Conservation (phyloP, 768 basidiomycete genomes). For the Aureoboletus auriporus region DNA sequence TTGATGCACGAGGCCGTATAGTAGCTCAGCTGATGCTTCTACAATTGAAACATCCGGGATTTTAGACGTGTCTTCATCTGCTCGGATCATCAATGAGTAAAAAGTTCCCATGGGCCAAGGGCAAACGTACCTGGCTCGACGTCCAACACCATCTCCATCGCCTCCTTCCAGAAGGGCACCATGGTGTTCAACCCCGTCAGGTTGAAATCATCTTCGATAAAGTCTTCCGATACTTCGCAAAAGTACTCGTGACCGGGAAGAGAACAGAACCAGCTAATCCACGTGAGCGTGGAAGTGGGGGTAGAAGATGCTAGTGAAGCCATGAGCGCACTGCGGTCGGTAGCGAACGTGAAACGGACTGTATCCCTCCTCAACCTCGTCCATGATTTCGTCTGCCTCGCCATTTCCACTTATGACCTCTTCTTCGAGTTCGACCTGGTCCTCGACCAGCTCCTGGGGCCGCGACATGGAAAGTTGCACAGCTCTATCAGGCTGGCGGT, state of each 20-base stretch:
- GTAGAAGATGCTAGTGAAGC: constrained; percentile 70
- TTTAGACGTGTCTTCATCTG: constrained; percentile 89
- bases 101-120: constrained; percentile 12
- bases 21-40: constrained; percentile 93
- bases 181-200: constrained; percentile 91
- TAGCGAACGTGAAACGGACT: constrained; percentile 48
- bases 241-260: constrained; percentile 97
- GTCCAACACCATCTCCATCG: constrained; percentile 99
- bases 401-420: constrained; percentile 55
- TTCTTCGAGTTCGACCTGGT: constrained; percentile 54
- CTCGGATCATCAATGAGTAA: constrained; percentile 7
- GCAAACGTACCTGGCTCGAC: constrained; percentile 87
- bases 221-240: constrained; percentile 97
- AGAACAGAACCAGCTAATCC: constrained; percentile 97
- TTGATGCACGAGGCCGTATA: constrained; percentile 97
- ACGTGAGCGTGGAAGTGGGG: constrained; percentile 87
- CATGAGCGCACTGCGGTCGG: constrained; percentile 15
- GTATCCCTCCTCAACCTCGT: constrained; percentile 65
- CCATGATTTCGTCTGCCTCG: constrained; percentile 77
- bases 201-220: constrained; percentile 99
- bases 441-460: constrained; percentile 38
- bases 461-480: constrained; percentile 35
- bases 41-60: constrained; percentile 99
- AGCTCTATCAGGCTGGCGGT: constrained; percentile 23
- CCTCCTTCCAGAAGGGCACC: constrained; percentile 99